phyloP scores from a whole-genome alignment of 345 rosid species.

The Camelina hispida region DNA sequence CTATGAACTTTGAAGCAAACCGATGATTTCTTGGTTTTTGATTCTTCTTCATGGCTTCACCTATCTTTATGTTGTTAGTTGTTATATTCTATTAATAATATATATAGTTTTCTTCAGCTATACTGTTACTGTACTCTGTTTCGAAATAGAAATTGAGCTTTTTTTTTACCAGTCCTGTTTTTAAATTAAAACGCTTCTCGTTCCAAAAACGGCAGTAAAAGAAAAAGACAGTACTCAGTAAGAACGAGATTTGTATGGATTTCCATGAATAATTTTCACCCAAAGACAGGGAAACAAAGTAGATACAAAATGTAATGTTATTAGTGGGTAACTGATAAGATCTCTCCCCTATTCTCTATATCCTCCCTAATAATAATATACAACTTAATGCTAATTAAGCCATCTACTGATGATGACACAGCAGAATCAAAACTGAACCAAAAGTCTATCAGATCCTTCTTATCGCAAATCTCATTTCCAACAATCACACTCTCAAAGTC shows the following conservation, averaged over 20 bases:
- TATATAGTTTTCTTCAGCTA: background rate
- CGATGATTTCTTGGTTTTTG: constrained; percentile 21
- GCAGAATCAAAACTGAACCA: constrained; percentile 40
- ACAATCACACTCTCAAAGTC: constrained; percentile 34
- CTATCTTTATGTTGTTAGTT: constrained; percentile 14
- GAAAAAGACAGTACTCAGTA: background rate
- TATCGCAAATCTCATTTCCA: constrained; percentile 27
- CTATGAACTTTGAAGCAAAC: constrained; percentile 21
- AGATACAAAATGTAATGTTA: constrained; percentile 28
- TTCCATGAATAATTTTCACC: constrained; percentile 37
- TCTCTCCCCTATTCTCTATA: constrained; percentile 33
- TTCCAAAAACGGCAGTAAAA: background rate
- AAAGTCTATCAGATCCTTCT: constrained; percentile 18
- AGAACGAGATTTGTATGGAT: constrained; percentile 16
- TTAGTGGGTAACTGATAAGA: constrained; percentile 37
- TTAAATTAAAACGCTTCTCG: background rate
- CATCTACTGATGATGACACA: constrained; percentile 32
- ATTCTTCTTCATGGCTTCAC: constrained; percentile 15
- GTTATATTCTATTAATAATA: background rate
- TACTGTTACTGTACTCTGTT: background rate
- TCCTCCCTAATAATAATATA: constrained; percentile 38
- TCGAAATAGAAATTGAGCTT: background rate
- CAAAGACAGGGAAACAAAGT: constrained; percentile 18
- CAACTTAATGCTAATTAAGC: constrained; percentile 35
- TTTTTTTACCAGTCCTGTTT: background rate